Evolutionary conservation across 495 filamentous ascomycete genomes (phyloP).

Genomic region (Tuber microsphaerosporum): DNA sequence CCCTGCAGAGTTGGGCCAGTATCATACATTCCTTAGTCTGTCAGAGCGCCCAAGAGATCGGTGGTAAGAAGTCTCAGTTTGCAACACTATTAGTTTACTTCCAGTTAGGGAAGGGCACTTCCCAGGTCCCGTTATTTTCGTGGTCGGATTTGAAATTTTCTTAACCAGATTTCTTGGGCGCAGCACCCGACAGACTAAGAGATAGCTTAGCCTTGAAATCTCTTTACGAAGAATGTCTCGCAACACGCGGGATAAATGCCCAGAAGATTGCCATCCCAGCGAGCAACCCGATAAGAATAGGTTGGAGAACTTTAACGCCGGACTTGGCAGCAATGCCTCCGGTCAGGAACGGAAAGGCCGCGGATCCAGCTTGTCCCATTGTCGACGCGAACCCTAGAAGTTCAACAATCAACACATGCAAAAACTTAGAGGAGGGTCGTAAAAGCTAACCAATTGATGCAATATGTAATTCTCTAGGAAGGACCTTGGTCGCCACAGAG

Average conservation of each 20-base stretch:
- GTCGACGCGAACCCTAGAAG: conserved; percentile 41
- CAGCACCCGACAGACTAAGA: no score
- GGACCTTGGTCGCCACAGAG: conserved; percentile 41
- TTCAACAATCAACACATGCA: background rate
- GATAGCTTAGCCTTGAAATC: background rate
- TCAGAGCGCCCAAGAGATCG: no score
- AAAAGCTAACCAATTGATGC: conserved; percentile 31
- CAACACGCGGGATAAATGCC: conserved; percentile 39
- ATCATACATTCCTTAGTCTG: background rate
- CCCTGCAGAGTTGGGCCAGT: background rate
- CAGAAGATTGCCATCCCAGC: conserved; percentile 42
- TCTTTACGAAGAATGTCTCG: background rate
- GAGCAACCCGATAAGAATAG: conserved; percentile 43
- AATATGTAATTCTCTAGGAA: conserved; percentile 44
- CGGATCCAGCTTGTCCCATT: conserved; percentile 44
- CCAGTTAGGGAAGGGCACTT: no score
- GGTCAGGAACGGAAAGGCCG: conserved; percentile 45
- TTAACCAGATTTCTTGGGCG: no score
- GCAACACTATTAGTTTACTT: no score
- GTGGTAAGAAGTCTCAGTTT: no score
- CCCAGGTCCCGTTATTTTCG: no score
- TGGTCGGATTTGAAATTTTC: no score
- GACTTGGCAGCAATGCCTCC: conserved; percentile 44
- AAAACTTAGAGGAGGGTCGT: background rate
- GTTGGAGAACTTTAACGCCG: conserved; percentile 44